These are phyloP conservation scores for Sicyos baderoa DNA, from an alignment of 306 rosid genomes.

Conservation along the genomic window DNA sequence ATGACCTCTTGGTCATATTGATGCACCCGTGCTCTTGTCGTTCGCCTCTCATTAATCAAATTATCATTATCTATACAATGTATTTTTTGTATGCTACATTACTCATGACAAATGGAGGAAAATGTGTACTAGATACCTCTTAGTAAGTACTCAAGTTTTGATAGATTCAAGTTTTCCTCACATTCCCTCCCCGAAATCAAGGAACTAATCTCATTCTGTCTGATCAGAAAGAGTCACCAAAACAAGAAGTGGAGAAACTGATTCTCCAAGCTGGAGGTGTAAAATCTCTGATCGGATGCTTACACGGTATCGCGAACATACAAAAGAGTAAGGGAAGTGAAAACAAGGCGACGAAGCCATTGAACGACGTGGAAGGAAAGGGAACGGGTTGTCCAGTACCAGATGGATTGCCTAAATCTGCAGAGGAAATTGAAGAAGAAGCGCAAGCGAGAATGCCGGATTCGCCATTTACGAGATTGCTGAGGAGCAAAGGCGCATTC, in stretches of 20 bases:
- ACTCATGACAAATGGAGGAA: too few species aligned
- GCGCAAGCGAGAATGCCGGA: conserved; percentile 63
- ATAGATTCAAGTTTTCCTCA: too few species aligned
- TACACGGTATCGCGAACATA: conserved; percentile 52
- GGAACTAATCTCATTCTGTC: neutral
- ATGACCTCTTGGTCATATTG: too few species aligned
- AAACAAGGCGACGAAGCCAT: conserved; percentile 16
- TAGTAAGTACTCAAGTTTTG: too few species aligned
- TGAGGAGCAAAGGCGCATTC: conserved; percentile 54
- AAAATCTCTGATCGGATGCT: conserved; percentile 57
- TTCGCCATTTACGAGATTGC: conserved; percentile 61
- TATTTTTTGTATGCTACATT: too few species aligned
- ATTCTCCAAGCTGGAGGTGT: conserved; percentile 62
- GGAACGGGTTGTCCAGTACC: conserved; percentile 46
- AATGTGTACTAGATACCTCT: too few species aligned
- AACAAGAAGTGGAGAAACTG: conserved; percentile 59
- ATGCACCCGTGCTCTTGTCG: too few species aligned
- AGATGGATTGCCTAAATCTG: conserved; percentile 81
- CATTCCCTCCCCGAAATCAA: too few species aligned
- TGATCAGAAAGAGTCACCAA: conserved; percentile 59
- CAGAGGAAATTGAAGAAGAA: conserved; percentile 61
- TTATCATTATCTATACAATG: too few species aligned
- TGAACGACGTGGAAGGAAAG: conserved; percentile 15
- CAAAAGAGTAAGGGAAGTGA: conserved; percentile 36
- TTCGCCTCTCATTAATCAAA: too few species aligned